phyloP scores from a whole-genome alignment of 306 rosid species.

The Aeschynomene evenia region DNA sequence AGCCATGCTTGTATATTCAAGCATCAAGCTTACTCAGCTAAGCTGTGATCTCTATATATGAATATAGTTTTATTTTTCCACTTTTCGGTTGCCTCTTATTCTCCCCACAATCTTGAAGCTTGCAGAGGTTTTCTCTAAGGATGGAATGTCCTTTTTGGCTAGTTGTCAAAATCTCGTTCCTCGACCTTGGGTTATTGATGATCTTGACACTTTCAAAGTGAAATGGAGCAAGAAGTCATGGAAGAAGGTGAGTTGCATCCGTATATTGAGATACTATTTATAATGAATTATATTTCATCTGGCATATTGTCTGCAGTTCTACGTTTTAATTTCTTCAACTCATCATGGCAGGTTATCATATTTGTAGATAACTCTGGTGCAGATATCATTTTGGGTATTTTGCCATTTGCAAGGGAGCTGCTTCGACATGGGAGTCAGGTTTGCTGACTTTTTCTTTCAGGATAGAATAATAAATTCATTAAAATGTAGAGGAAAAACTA shows the following conservation, averaged over 20 bases:
- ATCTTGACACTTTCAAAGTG: constrained; percentile 71
- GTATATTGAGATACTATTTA: constrained; percentile 9
- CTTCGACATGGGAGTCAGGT: constrained; percentile 89
- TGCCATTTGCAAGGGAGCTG: constrained; percentile 95
- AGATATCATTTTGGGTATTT: constrained; percentile 86
- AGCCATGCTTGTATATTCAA: background rate
- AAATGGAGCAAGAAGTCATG: constrained; percentile 85
- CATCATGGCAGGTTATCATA: constrained; percentile 66
- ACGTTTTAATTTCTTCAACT: constrained; percentile 29
- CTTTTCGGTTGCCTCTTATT: constrained; percentile 37
- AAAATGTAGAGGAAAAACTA: background rate
- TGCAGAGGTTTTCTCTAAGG: constrained; percentile 89
- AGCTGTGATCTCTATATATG: constrained; percentile 13
- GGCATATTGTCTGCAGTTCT: constrained; percentile 16
- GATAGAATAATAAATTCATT: background rate
- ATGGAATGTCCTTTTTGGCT: constrained; percentile 92
- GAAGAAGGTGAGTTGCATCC: constrained; percentile 75
- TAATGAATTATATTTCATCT: constrained; percentile 15
- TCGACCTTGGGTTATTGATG: constrained; percentile 98
- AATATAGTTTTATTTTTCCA: no score
- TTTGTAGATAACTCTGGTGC: constrained; percentile 99
- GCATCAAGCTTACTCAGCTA: background rate
- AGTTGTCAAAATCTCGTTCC: constrained; percentile 89
- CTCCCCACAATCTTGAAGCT: constrained; percentile 62
- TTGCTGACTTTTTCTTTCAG: constrained; percentile 18